A percentile compares a stretch with the other conserved stretches of the same genome.
These are phyloP conservation scores for Claviceps paspali DNA, from an alignment of 2,329 filamentous ascomycete species.

Conservation along the genomic window DNA sequence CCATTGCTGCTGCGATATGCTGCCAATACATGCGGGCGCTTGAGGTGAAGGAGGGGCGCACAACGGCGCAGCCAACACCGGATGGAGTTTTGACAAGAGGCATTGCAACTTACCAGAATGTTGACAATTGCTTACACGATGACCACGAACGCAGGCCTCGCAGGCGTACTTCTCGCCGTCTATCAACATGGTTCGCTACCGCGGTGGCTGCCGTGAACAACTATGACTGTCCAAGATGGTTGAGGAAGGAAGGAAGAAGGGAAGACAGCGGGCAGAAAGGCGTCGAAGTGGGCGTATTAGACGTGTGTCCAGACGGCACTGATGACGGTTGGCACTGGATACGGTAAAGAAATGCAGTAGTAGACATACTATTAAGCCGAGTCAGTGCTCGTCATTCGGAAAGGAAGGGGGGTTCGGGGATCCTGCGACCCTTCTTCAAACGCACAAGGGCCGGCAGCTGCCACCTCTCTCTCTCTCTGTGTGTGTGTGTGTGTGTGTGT, in stretches of 20 bases:
- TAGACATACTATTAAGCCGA: constrained; percentile 1
- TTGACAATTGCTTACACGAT: constrained; percentile 97
- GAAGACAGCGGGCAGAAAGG: background rate
- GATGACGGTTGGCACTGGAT: constrained; percentile 3
- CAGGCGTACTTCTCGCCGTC: constrained; percentile 97
- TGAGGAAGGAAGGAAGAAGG: constrained; percentile 1
- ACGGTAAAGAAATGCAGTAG: background rate
- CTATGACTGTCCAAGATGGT: constrained; percentile 1
- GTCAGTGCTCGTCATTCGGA: constrained; percentile 4
- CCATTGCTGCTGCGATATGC: background rate
- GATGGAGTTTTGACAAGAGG: background rate
- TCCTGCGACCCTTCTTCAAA: constrained; percentile 1
- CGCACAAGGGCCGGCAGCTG: constrained; percentile 1
- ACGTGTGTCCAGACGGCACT: constrained; percentile 1
- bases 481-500: no score
- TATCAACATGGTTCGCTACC: constrained; percentile 48
- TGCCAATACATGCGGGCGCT: no score
- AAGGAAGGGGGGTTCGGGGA: background rate
- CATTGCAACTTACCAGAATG: constrained; percentile 60
- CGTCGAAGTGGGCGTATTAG: constrained; percentile 4
- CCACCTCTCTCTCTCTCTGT: background rate
- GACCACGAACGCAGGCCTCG: constrained; percentile 93
- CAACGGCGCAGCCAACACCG: background rate
- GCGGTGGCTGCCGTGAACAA: background rate
- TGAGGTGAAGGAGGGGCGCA: background rate